These are phyloP conservation scores for Cystobasidium sp. DNA, from an alignment of 1,284 basidiomycete species.

Conservation along the genomic window DNA sequence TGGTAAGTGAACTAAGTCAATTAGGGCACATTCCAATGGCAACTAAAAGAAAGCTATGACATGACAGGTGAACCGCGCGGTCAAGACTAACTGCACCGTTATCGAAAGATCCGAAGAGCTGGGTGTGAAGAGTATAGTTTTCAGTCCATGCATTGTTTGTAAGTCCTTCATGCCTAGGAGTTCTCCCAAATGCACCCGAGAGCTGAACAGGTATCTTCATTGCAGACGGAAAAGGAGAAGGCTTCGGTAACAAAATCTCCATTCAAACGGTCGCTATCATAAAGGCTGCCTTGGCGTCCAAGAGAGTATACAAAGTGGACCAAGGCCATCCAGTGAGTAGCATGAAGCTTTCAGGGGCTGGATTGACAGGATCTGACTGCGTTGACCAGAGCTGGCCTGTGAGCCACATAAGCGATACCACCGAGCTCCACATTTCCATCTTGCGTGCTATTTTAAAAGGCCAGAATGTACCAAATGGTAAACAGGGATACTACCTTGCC, in stretches of 20 bases:
- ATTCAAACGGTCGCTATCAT: neutral
- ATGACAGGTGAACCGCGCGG: neutral
- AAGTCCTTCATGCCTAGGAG: neutral
- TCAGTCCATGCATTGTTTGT: slow-evolving; percentile 1
- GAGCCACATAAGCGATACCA: neutral
- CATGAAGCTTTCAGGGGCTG: neutral
- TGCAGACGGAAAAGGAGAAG: neutral
- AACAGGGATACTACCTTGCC: slow-evolving; percentile 3
- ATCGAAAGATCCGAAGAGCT: neutral
- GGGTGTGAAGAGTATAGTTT: neutral
- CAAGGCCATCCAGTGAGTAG: neutral
- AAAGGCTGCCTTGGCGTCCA: neutral
- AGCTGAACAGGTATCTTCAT: neutral
- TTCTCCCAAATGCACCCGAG: neutral
- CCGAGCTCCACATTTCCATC: neutral
- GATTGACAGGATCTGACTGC: neutral
- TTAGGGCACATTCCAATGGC: no score
- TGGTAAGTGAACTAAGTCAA: neutral
- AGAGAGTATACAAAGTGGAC: slow-evolving; percentile 3
- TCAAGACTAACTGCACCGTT: neutral
- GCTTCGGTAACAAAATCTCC: slow-evolving; percentile 1
- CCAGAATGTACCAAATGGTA: neutral
- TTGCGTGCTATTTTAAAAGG: neutral
- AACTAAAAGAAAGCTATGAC: no score
- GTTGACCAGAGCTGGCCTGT: neutral